Base-by-base conservation (phyloP, 129 eudicot genomes). In the Chrysanthemum lavandulifolium region DNA sequence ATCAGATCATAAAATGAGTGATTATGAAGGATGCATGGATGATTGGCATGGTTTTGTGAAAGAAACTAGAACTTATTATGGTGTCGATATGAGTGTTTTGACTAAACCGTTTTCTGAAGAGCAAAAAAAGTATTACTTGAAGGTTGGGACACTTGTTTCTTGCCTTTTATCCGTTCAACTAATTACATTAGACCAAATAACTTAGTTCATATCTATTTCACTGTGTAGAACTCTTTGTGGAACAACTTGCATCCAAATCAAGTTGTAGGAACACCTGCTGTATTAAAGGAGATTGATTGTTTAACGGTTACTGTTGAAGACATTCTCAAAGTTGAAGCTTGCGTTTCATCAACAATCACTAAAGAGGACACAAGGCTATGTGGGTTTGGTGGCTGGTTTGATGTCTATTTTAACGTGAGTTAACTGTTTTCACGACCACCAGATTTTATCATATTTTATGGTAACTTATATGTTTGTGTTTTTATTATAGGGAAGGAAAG, bases 331-430 rank as follows among this genome's bases (percentile, higher is more conserved):
- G 85, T 95, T 51, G 73, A 77, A 71, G 88, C 89, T 50, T 81
- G 66, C 57, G 19, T 95, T 67, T 70, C 90, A 15, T 82, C 91
- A 49, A 72, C 95, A 76, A 82, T 95, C 45, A 68, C 73, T 16
- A 80, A 76, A 73, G 95, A 86, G 65, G 85, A 88, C 51, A 73
- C 91, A 1, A 76, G 90, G 73, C 78, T 95, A 56, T 84, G 91
- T 69, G 99, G 99, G 29, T 90, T 86, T 73, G 82, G 81, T 76
- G 99, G 99, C 63, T 95, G 99, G 99, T 95, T 95, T 82, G 99
- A 95, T 80, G 99, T 95, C 73, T 96, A 91, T 81, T 95, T 95
- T 83, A 87, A 84, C 49, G 99, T 95, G 62, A 88, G 97, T 88
- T n/a, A 49, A 50, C 6, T 49, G 36, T 68, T 25, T 76, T 21